Evolutionary conservation across 2,329 filamentous ascomycete genomes (phyloP).

Genomic region (Botrytis medusae): DNA sequence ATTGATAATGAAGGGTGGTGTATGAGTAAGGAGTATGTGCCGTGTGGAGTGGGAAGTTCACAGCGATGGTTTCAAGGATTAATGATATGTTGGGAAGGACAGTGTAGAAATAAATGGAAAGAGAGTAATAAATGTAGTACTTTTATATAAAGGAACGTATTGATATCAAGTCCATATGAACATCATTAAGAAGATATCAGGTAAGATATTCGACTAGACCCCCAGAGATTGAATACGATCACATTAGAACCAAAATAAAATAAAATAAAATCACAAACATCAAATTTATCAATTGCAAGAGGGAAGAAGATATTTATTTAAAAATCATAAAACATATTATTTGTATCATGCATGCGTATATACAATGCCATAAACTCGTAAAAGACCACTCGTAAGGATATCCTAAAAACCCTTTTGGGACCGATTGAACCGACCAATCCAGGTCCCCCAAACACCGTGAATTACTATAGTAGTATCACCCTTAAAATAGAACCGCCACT

Average conservation of each 20-base stretch:
- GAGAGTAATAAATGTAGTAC: not conserved
- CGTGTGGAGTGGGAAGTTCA: too few species aligned
- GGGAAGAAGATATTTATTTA: not conserved
- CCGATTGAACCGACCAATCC: conserved; percentile 5
- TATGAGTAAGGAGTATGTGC: too few species aligned
- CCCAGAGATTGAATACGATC: not conserved
- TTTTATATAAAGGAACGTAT: not conserved
- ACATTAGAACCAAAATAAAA: not conserved
- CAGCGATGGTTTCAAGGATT: rapidly evolving
- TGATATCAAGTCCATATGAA: not conserved
- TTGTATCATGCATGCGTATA: not conserved
- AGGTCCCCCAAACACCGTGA: conserved; percentile 8
- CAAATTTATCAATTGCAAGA: not conserved
- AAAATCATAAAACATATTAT: conserved; percentile 2
- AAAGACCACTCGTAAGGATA: not conserved
- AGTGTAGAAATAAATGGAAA: too few species aligned
- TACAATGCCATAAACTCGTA: not conserved
- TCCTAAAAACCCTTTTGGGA: not conserved
- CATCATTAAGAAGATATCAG: not conserved
- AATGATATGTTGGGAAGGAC: rapidly evolving
- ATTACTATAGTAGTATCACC: not conserved
- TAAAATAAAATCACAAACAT: not conserved
- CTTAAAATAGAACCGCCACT: not conserved
- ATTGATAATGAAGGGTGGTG: not conserved
- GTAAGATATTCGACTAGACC: not conserved